Evolutionary conservation across 148 eudicot species (phyloP).

Genomic region (Silene uniflora): DNA sequence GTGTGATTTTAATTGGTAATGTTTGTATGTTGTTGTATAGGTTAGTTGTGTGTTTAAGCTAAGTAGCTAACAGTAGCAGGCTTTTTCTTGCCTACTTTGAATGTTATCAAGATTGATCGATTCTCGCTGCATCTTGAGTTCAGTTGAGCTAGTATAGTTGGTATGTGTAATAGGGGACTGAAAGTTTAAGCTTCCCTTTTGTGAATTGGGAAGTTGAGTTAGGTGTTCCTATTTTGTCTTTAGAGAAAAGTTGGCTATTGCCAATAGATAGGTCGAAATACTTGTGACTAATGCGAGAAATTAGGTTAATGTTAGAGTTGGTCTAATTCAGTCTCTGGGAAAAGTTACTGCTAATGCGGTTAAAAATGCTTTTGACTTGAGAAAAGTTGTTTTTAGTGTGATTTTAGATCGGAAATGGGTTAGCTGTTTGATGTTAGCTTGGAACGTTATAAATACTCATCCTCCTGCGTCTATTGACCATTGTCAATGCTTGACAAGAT

Average conservation of each 20-base stretch:
- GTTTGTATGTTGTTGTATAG: neutral
- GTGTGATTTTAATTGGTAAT: neutral
- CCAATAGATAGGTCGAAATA: neutral
- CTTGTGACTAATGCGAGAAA: neutral
- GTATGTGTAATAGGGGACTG: neutral
- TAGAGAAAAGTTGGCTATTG: neutral
- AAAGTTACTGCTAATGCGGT: too few relatives aligned
- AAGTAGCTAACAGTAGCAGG: neutral
- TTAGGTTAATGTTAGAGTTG: slow-evolving; percentile 1
- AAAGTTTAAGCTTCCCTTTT: neutral
- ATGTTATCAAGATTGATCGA: neutral
- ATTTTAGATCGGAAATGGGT: too few relatives aligned
- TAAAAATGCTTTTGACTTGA: too few relatives aligned
- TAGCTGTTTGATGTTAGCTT: too few relatives aligned
- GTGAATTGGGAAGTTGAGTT: neutral
- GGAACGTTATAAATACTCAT: neutral
- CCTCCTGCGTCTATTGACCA: neutral
- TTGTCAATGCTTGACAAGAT: neutral
- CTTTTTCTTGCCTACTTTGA: neutral
- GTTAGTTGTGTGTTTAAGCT: neutral
- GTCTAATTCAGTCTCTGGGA: neutral
- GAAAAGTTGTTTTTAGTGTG: too few relatives aligned
- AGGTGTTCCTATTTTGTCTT: neutral
- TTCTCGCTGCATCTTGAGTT: neutral
- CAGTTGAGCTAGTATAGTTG: neutral